Evolutionary conservation across 192 early-diverging fungal species (phyloP), one percentile per base, ranked within the genome.

Genomic region (Backusella tarrabulga): DNA sequence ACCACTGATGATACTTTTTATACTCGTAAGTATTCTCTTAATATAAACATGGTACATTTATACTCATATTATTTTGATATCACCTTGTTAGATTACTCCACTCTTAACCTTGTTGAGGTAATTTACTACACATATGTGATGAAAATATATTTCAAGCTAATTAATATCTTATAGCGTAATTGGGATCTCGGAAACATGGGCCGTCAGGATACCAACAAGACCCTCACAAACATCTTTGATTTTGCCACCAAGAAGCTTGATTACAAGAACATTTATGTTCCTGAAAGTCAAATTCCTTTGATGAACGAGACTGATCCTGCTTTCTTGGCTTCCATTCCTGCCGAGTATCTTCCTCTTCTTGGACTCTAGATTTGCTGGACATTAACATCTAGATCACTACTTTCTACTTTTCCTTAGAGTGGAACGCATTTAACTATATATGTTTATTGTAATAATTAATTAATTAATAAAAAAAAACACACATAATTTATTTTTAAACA

Each of bases 141-240:
- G 12, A 70, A 4, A 19, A 75, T 34, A 23, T 0, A 9, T 40
- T 40, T 40, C 1, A 66, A 14, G 11, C 17, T n/a, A 42, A 46
- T 15, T 14, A 72, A 9, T 23, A 9, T 35, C 19, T 34, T 12
- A 34, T 70, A 90, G 80, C 67, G 83, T 60, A 90, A 89, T 85
- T 94, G 90, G 88, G 84, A 82, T 54, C 77, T 94, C 11, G 86
- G 83, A 12, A 86, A 84, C 80, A 76, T 93, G 50, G 89, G 88
- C 6, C 78, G 83, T 23, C 82, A 81, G 69, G 92, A 93, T 77
- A 78, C 83, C 17, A 86, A 84, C 23, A 76, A 78, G 40, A 85
- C 77, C 14, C 44, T 77, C 14, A 80, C 85, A 40, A 88, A 89
- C 44, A 78, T 88, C 66, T 89, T 85, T 36, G 75, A 77, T 12